A percentile compares a stretch with the other conserved stretches of the same genome.
Evolutionary conservation across 164 flowering plant species (phyloP).

Genomic region (Sextonia rubra): DNA sequence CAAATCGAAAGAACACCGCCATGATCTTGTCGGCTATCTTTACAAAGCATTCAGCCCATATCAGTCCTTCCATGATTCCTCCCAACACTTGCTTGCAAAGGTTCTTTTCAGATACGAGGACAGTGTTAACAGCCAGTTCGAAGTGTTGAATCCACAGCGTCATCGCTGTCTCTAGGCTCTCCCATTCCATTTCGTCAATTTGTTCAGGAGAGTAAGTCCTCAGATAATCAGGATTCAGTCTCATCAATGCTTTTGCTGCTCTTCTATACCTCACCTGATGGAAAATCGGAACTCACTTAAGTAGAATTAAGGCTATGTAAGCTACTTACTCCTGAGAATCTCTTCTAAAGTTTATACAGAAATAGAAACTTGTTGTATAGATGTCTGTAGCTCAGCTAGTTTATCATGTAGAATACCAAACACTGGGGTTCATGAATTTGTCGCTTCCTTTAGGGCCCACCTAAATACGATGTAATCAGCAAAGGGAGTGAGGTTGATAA

Average conservation of each 20-base stretch:
- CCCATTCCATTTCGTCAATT: slow-evolving; percentile 73
- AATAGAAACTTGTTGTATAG: not conserved
- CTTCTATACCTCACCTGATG: slow-evolving; percentile 61
- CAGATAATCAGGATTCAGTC: slow-evolving; percentile 56
- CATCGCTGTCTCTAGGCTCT: slow-evolving; percentile 52
- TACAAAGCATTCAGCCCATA: slow-evolving; percentile 67
- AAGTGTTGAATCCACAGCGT: slow-evolving; percentile 66
- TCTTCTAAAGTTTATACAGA: not conserved
- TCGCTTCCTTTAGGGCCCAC: too few relatives aligned
- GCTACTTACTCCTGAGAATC: not conserved
- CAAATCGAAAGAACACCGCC: slow-evolving; percentile 78
- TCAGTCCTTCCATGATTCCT: slow-evolving; percentile 40
- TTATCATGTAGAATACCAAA: not conserved
- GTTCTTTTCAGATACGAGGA: slow-evolving; percentile 52
- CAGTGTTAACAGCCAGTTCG: slow-evolving; percentile 47
- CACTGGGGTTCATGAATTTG: too few relatives aligned
- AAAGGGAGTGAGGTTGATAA: too few relatives aligned
- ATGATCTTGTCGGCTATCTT: slow-evolving; percentile 71
- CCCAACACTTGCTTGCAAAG: slow-evolving; percentile 48
- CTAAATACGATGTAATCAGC: too few relatives aligned
- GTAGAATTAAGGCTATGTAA: not conserved
- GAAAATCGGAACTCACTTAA: not conserved
- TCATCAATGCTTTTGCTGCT: slow-evolving; percentile 71
- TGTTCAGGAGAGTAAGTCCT: slow-evolving; percentile 51
- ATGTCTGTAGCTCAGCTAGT: not conserved